phyloP scores from a whole-genome alignment of 139 green algal genomes.

The Chlamydomonas eustigma region DNA sequence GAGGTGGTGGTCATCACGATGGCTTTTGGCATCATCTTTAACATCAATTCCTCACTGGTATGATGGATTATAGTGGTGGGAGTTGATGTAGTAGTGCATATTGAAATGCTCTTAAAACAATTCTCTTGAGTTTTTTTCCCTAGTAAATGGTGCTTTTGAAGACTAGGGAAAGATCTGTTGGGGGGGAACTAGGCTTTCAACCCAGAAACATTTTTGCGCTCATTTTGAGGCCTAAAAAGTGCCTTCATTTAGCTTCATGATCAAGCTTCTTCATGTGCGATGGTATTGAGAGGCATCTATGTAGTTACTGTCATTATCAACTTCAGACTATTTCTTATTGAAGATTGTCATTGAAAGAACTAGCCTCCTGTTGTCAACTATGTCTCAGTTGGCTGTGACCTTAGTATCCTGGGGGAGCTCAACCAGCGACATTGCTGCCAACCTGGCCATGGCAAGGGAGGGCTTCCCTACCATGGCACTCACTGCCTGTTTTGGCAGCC shows the following conservation, averaged over 20 bases:
- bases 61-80: background rate
- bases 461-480: conserved; percentile 26
- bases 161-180: background rate
- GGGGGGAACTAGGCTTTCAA: background rate
- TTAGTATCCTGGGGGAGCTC: conserved; percentile 62
- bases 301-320: no score
- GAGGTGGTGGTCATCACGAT: conserved; percentile 34
- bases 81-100: background rate
- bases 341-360: no score
- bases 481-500: conserved; percentile 20
- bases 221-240: no score
- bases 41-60: conserved; percentile 20
- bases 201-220: background rate
- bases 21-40: conserved; percentile 34
- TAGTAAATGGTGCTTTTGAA: background rate
- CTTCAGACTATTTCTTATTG: no score
- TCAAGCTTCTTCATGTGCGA: no score
- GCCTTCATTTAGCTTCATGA: no score
- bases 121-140: background rate
- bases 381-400: conserved; percentile 45
- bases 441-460: conserved; percentile 45
- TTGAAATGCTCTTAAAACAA: background rate
- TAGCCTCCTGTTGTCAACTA: no score
- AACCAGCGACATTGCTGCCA: conserved; percentile 48
- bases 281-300: no score